Evolutionary conservation across 2,329 filamentous ascomycete species (phyloP), one percentile per base, ranked within the genome.

Genomic region (Aspergillus sp.): DNA sequence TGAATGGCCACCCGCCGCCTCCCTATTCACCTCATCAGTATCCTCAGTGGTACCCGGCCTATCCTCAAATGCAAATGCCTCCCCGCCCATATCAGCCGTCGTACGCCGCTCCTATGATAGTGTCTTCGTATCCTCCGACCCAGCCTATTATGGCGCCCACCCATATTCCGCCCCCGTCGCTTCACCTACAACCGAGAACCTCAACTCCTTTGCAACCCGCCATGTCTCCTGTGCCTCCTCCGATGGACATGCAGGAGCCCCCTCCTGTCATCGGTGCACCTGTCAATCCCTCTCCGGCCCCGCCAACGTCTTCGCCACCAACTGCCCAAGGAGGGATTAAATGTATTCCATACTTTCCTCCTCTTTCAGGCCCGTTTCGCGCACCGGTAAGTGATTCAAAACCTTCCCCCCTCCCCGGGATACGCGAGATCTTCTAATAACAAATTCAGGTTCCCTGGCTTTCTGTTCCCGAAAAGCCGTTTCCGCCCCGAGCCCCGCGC

Each of bases 381-480:
- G 74, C 78, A 49, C 69, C 72, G 10, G 74, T 76, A 64, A 66
- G 71, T 61, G 30, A 5, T 20, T 20, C 20, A 23, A 38, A 20
- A 5, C 15, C 27, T 23, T 45, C 32, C 17, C 17, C 17, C 17
- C 17, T 3, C 17, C n/a, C n/a, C n/a, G n/a, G n/a, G 44, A 45
- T 38, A 7, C 9, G 12, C 23, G 13, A 41, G 10, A 6, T 17
- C 19, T 15, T 35, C 52, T 60, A 45, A 62, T 46, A 41, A 6
- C 44, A 37, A 7, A 38, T 49, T 23, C 53, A 78, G 74, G 66
- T 84, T 17, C 81, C 81, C 9, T 84, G 81, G 81, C 72, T 80
- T 30, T 84, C 80, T 10, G 73, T 77, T 23, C 73, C 77, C 13
- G 75, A 77, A 17, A 66, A 66, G 27, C 66, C 73, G 2, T 83